Evolutionary conservation across 371 early-diverging fungal species (phyloP).

Genomic region (Chytridium lagenaria): DNA sequence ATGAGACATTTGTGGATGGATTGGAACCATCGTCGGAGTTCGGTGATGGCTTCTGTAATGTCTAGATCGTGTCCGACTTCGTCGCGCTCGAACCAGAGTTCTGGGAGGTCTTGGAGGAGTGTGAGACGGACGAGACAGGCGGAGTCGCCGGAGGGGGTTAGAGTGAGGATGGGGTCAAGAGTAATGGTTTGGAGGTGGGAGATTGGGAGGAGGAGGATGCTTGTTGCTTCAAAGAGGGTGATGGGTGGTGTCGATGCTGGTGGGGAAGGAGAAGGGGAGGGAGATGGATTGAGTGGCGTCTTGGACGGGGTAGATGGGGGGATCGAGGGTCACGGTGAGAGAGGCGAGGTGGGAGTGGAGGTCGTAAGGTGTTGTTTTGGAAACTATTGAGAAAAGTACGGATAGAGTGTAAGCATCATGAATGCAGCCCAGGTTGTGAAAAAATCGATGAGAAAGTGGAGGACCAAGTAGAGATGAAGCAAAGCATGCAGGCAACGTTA

Average conservation of each 20-base stretch:
- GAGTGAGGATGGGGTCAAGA: constrained; percentile 26
- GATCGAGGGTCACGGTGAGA: neutral
- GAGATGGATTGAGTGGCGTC: neutral
- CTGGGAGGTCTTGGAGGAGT: constrained; percentile 18
- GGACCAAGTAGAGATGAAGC: neutral
- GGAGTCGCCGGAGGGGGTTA: constrained; percentile 21
- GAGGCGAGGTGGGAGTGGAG: neutral
- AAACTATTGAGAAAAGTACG: neutral
- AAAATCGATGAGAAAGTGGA: neutral
- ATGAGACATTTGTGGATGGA: constrained; percentile 19
- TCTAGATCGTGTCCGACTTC: constrained; percentile 21
- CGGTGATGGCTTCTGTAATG: constrained; percentile 19
- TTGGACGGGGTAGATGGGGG: neutral
- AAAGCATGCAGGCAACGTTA: neutral
- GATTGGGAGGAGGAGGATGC: neutral
- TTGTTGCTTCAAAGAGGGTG: neutral
- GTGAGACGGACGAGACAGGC: constrained; percentile 30
- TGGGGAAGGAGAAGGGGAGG: neutral
- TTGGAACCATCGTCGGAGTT: constrained; percentile 30
- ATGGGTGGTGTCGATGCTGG: neutral
- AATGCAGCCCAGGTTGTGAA: too few relatives aligned
- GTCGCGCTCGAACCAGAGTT: constrained; percentile 39
- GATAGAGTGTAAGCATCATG: too few relatives aligned
- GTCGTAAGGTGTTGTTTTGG: neutral
- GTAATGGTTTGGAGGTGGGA: constrained; percentile 3